Evolutionary conservation across 2,329 filamentous ascomycete species (phyloP).

Genomic region (Diaporthe sp.): DNA sequence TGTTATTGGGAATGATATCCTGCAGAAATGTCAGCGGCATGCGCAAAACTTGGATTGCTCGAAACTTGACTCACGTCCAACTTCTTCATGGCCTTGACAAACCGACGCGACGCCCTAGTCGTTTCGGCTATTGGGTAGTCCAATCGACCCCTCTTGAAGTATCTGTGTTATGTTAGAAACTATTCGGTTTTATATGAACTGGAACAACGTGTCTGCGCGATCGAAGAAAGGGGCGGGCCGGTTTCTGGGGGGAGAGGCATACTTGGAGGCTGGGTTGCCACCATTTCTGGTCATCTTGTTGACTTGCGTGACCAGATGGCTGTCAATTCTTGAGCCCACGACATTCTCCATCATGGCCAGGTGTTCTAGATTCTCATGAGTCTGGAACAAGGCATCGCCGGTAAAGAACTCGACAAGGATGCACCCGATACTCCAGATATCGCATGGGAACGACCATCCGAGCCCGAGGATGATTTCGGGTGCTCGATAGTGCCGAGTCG

Average conservation of each 20-base stretch:
- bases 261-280: slow-evolving; percentile 76
- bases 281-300: slow-evolving; percentile 70
- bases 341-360: slow-evolving; percentile 84
- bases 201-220: too few relatives aligned
- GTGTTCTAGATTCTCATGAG: slow-evolving; percentile 80
- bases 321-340: slow-evolving; percentile 71
- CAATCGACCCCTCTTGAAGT: slow-evolving; percentile 75
- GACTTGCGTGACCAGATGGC: slow-evolving; percentile 69
- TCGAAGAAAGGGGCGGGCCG: not conserved
- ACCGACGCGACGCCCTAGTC: slow-evolving; percentile 73
- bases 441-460: slow-evolving; percentile 79
- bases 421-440: slow-evolving; percentile 82
- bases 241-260: slow-evolving; percentile 42
- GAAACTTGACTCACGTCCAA: slow-evolving; percentile 65
- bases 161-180: slow-evolving; percentile 60
- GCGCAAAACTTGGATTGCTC: not conserved
- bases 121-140: slow-evolving; percentile 77
- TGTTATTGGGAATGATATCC: slow-evolving; percentile 76
- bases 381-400: slow-evolving; percentile 79
- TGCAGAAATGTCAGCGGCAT: slow-evolving; percentile 50
- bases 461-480: slow-evolving; percentile 80
- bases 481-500: slow-evolving; percentile 77
- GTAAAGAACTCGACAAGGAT: slow-evolving; percentile 81
- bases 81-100: slow-evolving; percentile 80
- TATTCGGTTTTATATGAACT: not conserved